Evolutionary conservation across 2,329 filamentous ascomycete genomes (phyloP), one percentile per base, ranked within the genome.

Genomic region (Penicillium brasilianum): DNA sequence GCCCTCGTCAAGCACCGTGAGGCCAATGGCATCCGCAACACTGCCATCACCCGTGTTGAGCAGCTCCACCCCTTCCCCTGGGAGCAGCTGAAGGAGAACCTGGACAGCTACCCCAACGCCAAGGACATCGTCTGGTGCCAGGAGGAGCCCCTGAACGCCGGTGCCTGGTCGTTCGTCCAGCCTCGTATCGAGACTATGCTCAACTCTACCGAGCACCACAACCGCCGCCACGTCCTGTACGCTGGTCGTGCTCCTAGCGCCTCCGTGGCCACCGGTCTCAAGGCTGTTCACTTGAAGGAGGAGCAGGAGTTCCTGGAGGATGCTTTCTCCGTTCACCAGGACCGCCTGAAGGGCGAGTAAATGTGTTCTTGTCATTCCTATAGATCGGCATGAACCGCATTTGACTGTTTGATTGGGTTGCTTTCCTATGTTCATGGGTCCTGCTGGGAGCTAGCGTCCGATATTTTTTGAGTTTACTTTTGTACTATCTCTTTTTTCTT

Each of bases 61-160:
- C 95, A 99, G 82, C 87, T 99, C 63, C 93, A 99, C 83, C 95
- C 95, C 73, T 99, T 99, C 91, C 95, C 95, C 55, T 99, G 95
- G 94, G 89, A 93, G 72, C 93, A 95, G 80, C 87, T 99, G 58
- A 92, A 91, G 84, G 94, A 98, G 79, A 98, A 98, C 83, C 86
- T 99, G 57, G 94, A 99, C 83, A 88, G 84, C 79, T 99, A 99
- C 84, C 92, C 93, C 76, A 99, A 99, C 79, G 94, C 94, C 71
- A 92, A 97, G 86, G 94, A 93, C 66, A 93, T 99, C 69, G 93
- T 99, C 66, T 99, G 93, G 93, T 89, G 88, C 70, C 95, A 99
- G 81, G 95, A 99, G 79, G 95, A 99, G 84, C 95, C 95, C 34
- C 87, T 99, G 62, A 99, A 99, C 77, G 95, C 95, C 9, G 95